Base-by-base conservation (phyloP, 345 rosid species). In the Syzygium jambos region DNA sequence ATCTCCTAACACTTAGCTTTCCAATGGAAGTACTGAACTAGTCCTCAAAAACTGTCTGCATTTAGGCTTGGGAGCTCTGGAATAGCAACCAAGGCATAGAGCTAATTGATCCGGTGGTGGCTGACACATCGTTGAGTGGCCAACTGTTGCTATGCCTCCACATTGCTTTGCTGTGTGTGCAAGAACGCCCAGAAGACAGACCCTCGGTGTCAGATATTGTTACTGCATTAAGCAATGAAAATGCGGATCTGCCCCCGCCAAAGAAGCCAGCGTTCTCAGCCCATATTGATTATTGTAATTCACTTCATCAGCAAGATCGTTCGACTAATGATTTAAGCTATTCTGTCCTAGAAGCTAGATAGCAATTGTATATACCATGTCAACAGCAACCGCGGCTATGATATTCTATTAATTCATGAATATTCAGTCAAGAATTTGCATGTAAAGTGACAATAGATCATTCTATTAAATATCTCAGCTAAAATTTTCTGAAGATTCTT, bases 81-180 rank as follows among this genome's bases (percentile, higher is more conserved):
- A 53, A 9, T 11, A 27, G 25, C 21, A 85, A 41, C 11, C 84
- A 27, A 43, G 85, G 84, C 21, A 3, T 84, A 68, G 90, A 83
- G 46, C 82, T 90, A 4, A 90, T 90, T 30, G 85, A 84, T 51
- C 85, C 46, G 0, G 85, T 41, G 30, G 54, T n/a, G 85, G 59
- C 25, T 0, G 49, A 52, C 22, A 29, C 85, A 27, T 52, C n/a
- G 23, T 52, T 29, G 23, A 13, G 5, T 59, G 13, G 21, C 46
- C 10, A 73, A 17, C 21, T 55, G 68, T 55, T 88, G 63, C 14
- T 49, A 43, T 91, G 89, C 84, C 82, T 91, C 85, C 89, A 89
- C 22, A 59, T 91, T 30, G 92, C 90, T 16, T 87, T 91, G 17
- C 25, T 91, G 86, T 90, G 91, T 38, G 87, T 90, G 51, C 91